A percentile compares a stretch with the other conserved stretches of the same genome.
Evolutionary conservation across 257 asterid species (phyloP).

Genomic region (Coffea eugenioides): DNA sequence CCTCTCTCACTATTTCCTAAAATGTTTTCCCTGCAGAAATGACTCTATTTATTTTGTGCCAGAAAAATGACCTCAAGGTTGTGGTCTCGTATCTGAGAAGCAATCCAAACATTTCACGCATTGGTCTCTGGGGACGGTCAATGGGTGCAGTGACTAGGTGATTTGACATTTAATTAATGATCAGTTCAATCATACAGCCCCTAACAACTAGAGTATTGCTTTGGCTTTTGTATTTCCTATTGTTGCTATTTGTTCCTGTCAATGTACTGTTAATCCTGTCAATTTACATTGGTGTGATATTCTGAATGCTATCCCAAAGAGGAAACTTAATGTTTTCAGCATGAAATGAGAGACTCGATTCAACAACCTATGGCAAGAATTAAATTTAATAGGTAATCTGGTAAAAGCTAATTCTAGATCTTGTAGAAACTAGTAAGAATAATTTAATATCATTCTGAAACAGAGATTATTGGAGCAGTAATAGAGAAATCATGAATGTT

Average conservation of each 20-base stretch:
- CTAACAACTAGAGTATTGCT: background rate
- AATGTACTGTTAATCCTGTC: background rate
- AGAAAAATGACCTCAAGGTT: constrained; percentile 92
- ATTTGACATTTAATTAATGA: constrained; percentile 14
- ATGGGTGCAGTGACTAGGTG: constrained; percentile 99
- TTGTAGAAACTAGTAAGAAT: background rate
- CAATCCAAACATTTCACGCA: constrained; percentile 66
- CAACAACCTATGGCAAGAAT: background rate
- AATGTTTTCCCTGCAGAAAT: constrained; percentile 11
- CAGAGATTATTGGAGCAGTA: background rate
- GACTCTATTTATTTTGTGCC: constrained; percentile 23
- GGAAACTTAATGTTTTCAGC: background rate
- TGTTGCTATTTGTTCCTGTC: no score
- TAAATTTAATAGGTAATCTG: background rate
- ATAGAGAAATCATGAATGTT: background rate
- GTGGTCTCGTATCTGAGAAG: constrained; percentile 81
- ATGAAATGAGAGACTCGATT: no score
- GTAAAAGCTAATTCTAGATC: background rate
- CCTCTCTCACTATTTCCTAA: constrained; percentile 13
- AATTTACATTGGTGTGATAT: background rate
- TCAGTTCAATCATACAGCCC: constrained; percentile 6
- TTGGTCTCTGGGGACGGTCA: constrained; percentile 99
- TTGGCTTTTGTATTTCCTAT: background rate
- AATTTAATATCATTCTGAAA: background rate
- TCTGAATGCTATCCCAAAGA: background rate